Conservation (phyloP, 2,329 filamentous ascomycete species). For the Ophiostoma ips region DNA sequence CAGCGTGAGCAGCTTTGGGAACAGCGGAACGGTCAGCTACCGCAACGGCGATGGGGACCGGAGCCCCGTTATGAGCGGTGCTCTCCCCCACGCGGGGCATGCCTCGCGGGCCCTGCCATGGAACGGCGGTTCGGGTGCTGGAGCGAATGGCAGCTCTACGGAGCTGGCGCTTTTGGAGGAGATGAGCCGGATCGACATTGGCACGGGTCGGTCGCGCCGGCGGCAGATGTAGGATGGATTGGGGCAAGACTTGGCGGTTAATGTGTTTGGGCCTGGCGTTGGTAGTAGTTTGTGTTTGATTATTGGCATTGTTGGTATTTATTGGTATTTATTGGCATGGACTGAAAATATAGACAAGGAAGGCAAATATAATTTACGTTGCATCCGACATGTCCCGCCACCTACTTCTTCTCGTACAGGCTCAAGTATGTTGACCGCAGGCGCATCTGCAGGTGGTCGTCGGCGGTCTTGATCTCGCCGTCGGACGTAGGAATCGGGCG, state of each 20-base stretch:
- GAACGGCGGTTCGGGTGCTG: slow-evolving; percentile 10
- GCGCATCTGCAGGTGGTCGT: slow-evolving; percentile 49
- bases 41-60: slow-evolving; percentile 3
- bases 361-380: not conserved
- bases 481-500: slow-evolving; percentile 13
- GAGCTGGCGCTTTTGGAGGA: slow-evolving; percentile 54
- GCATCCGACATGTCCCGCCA: not conserved
- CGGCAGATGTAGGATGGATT: slow-evolving; percentile 18
- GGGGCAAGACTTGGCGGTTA: not conserved
- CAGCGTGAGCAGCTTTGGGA: not conserved
- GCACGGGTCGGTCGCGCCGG: slow-evolving; percentile 42
- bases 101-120: slow-evolving; percentile 5
- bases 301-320: not conserved
- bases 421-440: slow-evolving; percentile 44
- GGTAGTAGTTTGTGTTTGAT: not conserved
- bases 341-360: not conserved
- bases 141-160: slow-evolving; percentile 27
- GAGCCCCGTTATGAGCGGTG: slow-evolving; percentile 21
- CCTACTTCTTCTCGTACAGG: slow-evolving; percentile 28
- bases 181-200: slow-evolving; percentile 53
- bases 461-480: slow-evolving; percentile 44
- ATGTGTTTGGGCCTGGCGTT: not conserved
- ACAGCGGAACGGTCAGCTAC: slow-evolving; percentile 1
- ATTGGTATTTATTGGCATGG: not conserved
- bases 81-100: slow-evolving; percentile 7